Evolutionary conservation across 148 eudicot genomes (phyloP), one percentile per base, ranked within the genome.

Genomic region (Rhododendron mucronatum): DNA sequence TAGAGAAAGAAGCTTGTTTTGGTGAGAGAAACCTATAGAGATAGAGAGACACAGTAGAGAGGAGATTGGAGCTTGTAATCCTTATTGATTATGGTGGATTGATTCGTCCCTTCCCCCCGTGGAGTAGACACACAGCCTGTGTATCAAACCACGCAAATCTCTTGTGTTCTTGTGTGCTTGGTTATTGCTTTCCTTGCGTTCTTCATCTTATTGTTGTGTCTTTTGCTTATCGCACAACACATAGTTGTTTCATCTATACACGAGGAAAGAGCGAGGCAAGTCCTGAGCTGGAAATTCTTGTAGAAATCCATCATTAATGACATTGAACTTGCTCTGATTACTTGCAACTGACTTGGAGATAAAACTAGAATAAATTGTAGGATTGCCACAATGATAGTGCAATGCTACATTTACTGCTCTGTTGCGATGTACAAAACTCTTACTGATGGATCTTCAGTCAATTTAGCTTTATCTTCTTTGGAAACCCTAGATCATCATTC

Each of bases 261-360:
- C 5, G 23, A 76, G 26, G 80, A 44, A 45, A 33, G 18, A 53
- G n/a, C 12, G 2, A 47, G 48, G 71, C 84, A 59, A 81, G 39
- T 82, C 33, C 30, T 15, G 16, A 15, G 28, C 51, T 61, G 84
- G 76, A 65, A 65, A 44, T 65, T 83, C 7, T 3, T 83, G 18
- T 44, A 21, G 55, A 37, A 83, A 82, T 59, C 28, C 50, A 59
- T 41, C 45, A 21, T 21, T 5, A 59, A 18, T 82, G 84, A 44
- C 69, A 8, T 55, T 18, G 41, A 82, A 20, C 67, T 57, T 33
- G 26, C 9, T 59, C 65, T 47, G 44, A 82, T 63, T n/a, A 59
- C 50, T 82, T 61, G 33, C 57, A 23, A 83, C 7, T 61, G 67
- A 83, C 85, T 63, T 83, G 35, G 39, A 26, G 85, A 18, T 23